Percentiles rank a stretch among this genome's conserved stretches.
Evolutionary conservation across 1,284 basidiomycete genomes (phyloP).

Genomic region (Cryptococcus floricola): DNA sequence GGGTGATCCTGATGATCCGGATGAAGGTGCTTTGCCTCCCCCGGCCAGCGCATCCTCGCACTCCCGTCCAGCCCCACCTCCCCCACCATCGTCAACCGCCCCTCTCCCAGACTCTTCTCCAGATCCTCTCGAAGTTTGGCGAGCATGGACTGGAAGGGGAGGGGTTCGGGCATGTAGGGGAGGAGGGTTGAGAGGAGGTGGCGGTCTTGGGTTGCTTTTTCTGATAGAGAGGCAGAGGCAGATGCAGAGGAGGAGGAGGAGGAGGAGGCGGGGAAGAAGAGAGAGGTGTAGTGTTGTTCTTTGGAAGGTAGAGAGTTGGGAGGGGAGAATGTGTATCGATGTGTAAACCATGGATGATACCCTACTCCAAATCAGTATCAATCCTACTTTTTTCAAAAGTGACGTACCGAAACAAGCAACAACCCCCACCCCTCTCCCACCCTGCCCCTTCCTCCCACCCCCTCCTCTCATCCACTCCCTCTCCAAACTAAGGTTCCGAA

Average conservation of each 20-base stretch:
- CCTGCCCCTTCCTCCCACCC: constrained; percentile 1
- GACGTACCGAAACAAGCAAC: constrained; percentile 47
- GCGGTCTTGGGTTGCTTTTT: constrained; percentile 2
- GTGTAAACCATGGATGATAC: constrained; percentile 53
- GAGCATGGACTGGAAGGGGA: constrained; percentile 26
- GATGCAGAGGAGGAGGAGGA: no score
- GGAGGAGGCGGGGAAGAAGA: constrained; percentile 37
- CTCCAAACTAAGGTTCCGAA: constrained; percentile 21
- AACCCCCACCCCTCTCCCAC: constrained; percentile 21
- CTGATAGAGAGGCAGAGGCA: constrained; percentile 2
- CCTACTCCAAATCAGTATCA: constrained; percentile 27
- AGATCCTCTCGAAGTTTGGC: constrained; percentile 23
- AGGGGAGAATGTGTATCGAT: constrained; percentile 42
- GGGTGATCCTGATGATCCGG: constrained; percentile 4
- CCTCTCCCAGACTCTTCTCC: constrained; percentile 11
- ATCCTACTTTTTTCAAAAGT: not conserved
- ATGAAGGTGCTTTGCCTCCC: constrained; percentile 13
- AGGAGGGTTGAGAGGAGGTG: constrained; percentile 24
- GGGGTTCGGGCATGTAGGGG: constrained; percentile 40
- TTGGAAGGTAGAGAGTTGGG: constrained; percentile 25
- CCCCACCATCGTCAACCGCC: constrained; percentile 46
- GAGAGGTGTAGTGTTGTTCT: constrained; percentile 42
- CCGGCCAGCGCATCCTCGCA: constrained; percentile 44
- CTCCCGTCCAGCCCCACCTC: constrained; percentile 52
- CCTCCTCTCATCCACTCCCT: constrained; percentile 1